These are phyloP conservation scores for Backusella tuberculispora DNA, from an alignment of 192 early-diverging fungal genomes.

Conservation along the genomic window DNA sequence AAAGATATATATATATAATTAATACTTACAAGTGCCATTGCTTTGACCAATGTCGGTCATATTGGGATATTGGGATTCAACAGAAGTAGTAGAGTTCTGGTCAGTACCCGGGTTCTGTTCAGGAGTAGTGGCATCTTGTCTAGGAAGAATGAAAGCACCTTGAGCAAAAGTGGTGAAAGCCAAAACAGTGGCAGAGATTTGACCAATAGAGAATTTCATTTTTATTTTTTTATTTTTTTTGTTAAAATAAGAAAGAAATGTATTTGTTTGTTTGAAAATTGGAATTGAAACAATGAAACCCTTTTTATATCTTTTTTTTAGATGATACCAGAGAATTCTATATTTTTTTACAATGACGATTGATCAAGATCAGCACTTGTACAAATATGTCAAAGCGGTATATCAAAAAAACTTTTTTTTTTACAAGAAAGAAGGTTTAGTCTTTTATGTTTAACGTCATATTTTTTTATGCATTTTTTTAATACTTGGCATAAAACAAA, in stretches of 20 bases:
- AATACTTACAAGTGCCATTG: constrained; percentile 13
- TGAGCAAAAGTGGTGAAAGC: not conserved
- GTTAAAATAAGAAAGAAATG: not conserved
- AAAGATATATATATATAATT: not conserved
- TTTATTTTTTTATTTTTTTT: not conserved
- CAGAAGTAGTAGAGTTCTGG: not conserved
- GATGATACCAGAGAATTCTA: not conserved
- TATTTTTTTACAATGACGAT: not conserved
- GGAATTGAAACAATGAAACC: not conserved
- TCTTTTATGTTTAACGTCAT: not conserved
- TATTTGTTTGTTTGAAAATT: not conserved
- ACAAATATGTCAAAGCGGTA: not conserved
- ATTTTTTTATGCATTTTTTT: not conserved
- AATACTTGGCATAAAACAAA: not conserved
- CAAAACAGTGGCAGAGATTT: not conserved
- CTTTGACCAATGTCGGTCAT: not conserved
- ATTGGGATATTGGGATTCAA: not conserved
- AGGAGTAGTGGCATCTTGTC: not conserved
- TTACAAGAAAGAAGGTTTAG: too few species aligned
- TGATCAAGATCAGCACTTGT: not conserved
- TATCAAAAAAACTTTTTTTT: constrained; percentile 4
- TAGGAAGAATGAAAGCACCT: not conserved
- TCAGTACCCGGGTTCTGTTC: not conserved
- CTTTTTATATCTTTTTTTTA: not conserved
- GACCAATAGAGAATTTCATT: not conserved